phyloP scores from a whole-genome alignment of 1,139 yeast species.

The Saccharomycopsis hybrid region DNA sequence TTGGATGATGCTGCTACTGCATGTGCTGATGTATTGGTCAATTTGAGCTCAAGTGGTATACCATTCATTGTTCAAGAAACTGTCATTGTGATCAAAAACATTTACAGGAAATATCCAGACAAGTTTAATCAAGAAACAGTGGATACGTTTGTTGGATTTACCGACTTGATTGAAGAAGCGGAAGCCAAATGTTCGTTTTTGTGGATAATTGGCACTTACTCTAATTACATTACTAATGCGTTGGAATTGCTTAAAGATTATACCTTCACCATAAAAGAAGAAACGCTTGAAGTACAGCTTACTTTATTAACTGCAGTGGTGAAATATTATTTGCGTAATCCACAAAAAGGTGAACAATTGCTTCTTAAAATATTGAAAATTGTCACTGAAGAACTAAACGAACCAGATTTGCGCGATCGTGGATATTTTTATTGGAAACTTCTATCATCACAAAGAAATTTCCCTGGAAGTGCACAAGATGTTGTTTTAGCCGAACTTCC shows the following conservation, averaged over 20 bases:
- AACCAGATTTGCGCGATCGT: slow-evolving; percentile 82
- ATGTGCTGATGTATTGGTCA: slow-evolving; percentile 60
- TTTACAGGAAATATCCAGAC: slow-evolving; percentile 68
- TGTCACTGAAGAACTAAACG: slow-evolving; percentile 69
- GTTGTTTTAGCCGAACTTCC: slow-evolving; percentile 60
- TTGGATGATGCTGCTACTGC: slow-evolving; percentile 52
- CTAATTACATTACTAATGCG: slow-evolving; percentile 40
- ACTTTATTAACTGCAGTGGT: slow-evolving; percentile 69
- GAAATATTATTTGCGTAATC: slow-evolving; percentile 56
- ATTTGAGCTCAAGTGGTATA: slow-evolving; percentile 57
- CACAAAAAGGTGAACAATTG: slow-evolving; percentile 48
- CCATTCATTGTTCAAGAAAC: slow-evolving; percentile 79
- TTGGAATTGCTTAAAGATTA: slow-evolving; percentile 45
- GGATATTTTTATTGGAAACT: slow-evolving; percentile 85
- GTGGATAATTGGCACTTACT: slow-evolving; percentile 81
- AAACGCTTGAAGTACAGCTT: slow-evolving; percentile 66
- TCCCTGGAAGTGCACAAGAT: slow-evolving; percentile 34
- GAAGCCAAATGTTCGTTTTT: slow-evolving; percentile 74
- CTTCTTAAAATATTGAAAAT: slow-evolving; percentile 56
- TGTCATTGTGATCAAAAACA: slow-evolving; percentile 67
- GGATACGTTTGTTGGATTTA: slow-evolving; percentile 29
- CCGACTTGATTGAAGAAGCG: slow-evolving; percentile 55
- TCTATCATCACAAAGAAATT: slow-evolving; percentile 45
- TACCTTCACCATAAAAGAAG: slow-evolving; percentile 47
- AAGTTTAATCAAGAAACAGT: slow-evolving; percentile 27